phyloP scores from a whole-genome alignment of 768 basidiomycete genomes.

The Suillus plorans region DNA sequence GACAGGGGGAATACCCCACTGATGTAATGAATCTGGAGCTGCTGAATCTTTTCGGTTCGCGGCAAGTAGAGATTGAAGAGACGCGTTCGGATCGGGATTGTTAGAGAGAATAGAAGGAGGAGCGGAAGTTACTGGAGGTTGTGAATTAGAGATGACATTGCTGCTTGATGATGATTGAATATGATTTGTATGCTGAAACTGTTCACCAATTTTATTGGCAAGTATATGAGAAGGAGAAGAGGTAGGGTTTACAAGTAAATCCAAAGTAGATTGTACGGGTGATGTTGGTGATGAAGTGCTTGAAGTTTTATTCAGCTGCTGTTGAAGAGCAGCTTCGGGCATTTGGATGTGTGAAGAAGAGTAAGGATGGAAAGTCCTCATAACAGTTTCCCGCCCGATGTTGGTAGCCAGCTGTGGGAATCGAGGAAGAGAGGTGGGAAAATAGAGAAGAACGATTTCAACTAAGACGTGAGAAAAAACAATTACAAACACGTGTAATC shows the following conservation, averaged over 20 bases:
- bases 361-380: conserved; percentile 45
- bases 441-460: conserved; percentile 26
- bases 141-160: conserved; percentile 31
- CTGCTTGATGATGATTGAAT: conserved; percentile 22
- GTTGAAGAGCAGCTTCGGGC: conserved; percentile 38
- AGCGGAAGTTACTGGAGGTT: conserved; percentile 29
- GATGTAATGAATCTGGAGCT: conserved; percentile 29
- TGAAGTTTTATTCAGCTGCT: conserved; percentile 24
- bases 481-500: conserved; percentile 29
- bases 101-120: conserved; percentile 36
- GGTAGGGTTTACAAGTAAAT: conserved; percentile 34
- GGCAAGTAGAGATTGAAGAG: conserved; percentile 39
- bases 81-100: conserved; percentile 39
- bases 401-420: conserved; percentile 47
- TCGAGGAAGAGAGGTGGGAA: conserved; percentile 43
- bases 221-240: conserved; percentile 25
- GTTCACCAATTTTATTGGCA: conserved; percentile 33
- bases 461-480: conserved; percentile 11
- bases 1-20: conserved; percentile 36
- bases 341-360: conserved; percentile 42
- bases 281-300: conserved; percentile 46
- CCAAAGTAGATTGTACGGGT: conserved; percentile 40
- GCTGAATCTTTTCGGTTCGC: conserved; percentile 33
- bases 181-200: conserved; percentile 29
- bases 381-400: conserved; percentile 40